These are phyloP conservation scores for Kurtzmaniella quercitrusa DNA, from an alignment of 1,139 yeast species.

Conservation along the genomic window DNA sequence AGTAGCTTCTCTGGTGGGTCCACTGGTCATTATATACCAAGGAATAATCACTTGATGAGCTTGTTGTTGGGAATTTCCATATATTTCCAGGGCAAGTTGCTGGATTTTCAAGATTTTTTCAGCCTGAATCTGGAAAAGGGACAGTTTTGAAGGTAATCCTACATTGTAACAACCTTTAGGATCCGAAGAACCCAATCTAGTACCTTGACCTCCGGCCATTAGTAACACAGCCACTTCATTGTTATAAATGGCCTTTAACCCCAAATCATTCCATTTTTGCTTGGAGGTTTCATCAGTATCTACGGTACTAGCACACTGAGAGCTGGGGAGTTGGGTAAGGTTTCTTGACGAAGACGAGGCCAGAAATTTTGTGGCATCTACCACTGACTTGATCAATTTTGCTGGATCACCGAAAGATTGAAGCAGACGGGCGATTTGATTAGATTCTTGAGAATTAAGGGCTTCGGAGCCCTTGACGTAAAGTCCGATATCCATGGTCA, in stretches of 20 bases:
- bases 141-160: conserved; percentile 75
- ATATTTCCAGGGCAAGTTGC: conserved; percentile 42
- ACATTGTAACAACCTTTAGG: conserved; percentile 96
- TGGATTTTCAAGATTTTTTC: conserved; percentile 72
- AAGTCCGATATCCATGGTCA: conserved; percentile 1
- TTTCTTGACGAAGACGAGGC: conserved; percentile 26
- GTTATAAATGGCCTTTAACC: conserved; percentile 62
- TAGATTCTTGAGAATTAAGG: conserved; percentile 20
- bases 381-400: conserved; percentile 39
- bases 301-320: conserved; percentile 48
- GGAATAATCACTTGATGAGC: conserved; percentile 39
- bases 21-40: conserved; percentile 95
- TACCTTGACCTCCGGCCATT: conserved; percentile 99
- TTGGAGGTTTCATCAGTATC: conserved; percentile 28
- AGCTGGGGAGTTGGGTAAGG: conserved; percentile 49
- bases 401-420: conserved; percentile 38
- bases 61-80: no score
- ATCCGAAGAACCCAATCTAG: conserved; percentile 79
- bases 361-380: conserved; percentile 38
- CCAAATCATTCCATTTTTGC: conserved; percentile 50
- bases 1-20: conserved; percentile 80
- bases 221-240: conserved; percentile 84
- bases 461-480: conserved; percentile 5
- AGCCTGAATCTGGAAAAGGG: conserved; percentile 90
- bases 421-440: conserved; percentile 33